Conservation (phyloP, 163 green algal species). For the Volvox carteri region DNA sequence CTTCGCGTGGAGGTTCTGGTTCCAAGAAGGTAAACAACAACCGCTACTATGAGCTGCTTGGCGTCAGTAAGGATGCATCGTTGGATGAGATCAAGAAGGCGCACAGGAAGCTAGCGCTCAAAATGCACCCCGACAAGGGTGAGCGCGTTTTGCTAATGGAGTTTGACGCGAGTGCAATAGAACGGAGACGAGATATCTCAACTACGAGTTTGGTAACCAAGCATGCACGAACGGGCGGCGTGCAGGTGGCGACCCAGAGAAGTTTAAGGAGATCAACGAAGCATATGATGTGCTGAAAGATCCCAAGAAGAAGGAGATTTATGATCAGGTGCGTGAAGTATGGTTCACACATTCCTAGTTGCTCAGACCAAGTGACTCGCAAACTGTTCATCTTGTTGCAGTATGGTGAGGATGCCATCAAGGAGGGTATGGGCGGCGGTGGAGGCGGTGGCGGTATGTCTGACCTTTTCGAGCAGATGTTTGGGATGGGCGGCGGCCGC, state of each 20-base stretch:
- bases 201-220: not conserved
- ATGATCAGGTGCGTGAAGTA: constrained; percentile 86
- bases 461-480: constrained; percentile 91
- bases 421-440: constrained; percentile 91
- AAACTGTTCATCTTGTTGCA: constrained; percentile 62
- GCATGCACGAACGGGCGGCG: not conserved
- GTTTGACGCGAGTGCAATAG: too few relatives aligned
- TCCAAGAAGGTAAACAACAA: constrained; percentile 74
- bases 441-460: constrained; percentile 79
- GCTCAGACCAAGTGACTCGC: not conserved
- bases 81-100: constrained; percentile 97
- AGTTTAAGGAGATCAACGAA: constrained; percentile 98
- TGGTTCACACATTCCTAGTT: too few relatives aligned
- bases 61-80: constrained; percentile 85
- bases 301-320: constrained; percentile 92
- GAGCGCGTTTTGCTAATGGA: not conserved
- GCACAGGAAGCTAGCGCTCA: constrained; percentile 94
- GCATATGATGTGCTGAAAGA: constrained; percentile 95
- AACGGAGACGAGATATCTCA: too few relatives aligned
- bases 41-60: constrained; percentile 96
- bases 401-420: constrained; percentile 98
- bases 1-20: constrained; percentile 21
- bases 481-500: constrained; percentile 67
- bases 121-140: constrained; percentile 96
- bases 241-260: constrained; percentile 89